Evolutionary conservation across 2,329 filamentous ascomycete species (phyloP).

Genomic region (Fusarium stilboides): DNA sequence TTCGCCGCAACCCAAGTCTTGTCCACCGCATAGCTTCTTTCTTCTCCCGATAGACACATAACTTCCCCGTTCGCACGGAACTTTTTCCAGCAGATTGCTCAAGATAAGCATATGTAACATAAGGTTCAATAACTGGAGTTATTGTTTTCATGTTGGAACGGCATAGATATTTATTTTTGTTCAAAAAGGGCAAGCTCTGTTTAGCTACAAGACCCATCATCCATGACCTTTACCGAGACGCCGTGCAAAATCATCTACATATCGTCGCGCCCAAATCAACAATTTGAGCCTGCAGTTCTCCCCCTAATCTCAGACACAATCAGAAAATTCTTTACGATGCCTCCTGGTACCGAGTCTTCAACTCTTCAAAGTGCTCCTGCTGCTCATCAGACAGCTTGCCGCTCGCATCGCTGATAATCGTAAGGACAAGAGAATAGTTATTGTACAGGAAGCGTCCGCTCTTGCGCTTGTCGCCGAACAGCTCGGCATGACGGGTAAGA

Average conservation of each 20-base stretch:
- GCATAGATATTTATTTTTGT: constrained; percentile 24
- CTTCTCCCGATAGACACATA: constrained; percentile 43
- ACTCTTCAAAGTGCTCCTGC: constrained; percentile 79
- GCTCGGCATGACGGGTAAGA: constrained; percentile 81
- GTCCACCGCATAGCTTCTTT: constrained; percentile 49
- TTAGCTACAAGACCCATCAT: constrained; percentile 29
- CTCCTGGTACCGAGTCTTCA: constrained; percentile 73
- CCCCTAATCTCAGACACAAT: constrained; percentile 2
- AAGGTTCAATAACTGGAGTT: constrained; percentile 13
- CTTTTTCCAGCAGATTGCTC: background rate
- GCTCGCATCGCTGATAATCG: constrained; percentile 85
- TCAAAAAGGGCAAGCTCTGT: constrained; percentile 25
- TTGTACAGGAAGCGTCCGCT: constrained; percentile 92
- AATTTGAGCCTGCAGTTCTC: constrained; percentile 20
- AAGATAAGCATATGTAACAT: constrained; percentile 14
- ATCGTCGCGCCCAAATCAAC: constrained; percentile 33
- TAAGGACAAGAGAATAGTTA: constrained; percentile 94
- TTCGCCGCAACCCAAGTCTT: constrained; percentile 66
- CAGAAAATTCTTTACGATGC: constrained; percentile 23
- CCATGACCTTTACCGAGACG: constrained; percentile 43
- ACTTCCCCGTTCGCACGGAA: background rate
- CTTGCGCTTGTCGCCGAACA: constrained; percentile 84
- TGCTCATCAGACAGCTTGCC: constrained; percentile 84
- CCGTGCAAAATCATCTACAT: constrained; percentile 44
- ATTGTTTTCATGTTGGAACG: constrained; percentile 7